Evolutionary conservation across 768 basidiomycete genomes (phyloP).

Genomic region (Calocybe cyanea): DNA sequence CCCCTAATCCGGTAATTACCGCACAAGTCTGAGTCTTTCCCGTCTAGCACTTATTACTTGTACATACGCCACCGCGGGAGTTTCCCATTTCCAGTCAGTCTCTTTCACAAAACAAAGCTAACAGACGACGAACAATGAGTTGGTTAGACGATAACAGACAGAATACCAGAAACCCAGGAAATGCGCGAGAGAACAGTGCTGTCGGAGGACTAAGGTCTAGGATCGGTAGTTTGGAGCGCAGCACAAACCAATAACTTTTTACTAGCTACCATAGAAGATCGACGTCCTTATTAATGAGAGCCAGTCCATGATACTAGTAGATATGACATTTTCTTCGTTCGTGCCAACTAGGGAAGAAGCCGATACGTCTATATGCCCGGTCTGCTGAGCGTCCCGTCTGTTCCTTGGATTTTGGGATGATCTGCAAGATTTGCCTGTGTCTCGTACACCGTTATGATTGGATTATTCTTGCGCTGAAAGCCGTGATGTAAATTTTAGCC

Average conservation of each 20-base stretch:
- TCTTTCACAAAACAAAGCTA: conserved; percentile 25
- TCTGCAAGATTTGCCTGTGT: conserved; percentile 83
- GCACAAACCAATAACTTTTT: conserved; percentile 11
- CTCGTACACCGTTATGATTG: conserved; percentile 86
- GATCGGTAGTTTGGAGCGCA: conserved; percentile 22
- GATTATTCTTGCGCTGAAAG: conserved; percentile 66
- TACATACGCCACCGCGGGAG: conserved; percentile 62
- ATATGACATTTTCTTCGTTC: neutral
- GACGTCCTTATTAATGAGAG: neutral
- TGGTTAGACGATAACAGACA: conserved; percentile 23
- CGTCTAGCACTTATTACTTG: conserved; percentile 57
- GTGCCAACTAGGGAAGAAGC: too few species aligned
- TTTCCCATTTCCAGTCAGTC: conserved; percentile 30
- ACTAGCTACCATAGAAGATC: conserved; percentile 7
- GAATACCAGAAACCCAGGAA: conserved; percentile 3
- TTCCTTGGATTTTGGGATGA: conserved; percentile 84
- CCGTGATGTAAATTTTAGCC: neutral
- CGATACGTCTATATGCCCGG: conserved; percentile 35
- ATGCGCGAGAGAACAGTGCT: conserved; percentile 22
- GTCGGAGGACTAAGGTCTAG: conserved; percentile 19
- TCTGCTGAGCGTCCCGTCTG: conserved; percentile 52
- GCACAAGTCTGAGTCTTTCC: conserved; percentile 1
- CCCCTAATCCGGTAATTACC: neutral
- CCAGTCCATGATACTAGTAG: too few species aligned
- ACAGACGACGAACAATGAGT: conserved; percentile 37